Percentiles rank a stretch among this genome's conserved stretches.
phyloP scores from a whole-genome alignment of 164 flowering plant genomes.

The Kingdonia uniflora region DNA sequence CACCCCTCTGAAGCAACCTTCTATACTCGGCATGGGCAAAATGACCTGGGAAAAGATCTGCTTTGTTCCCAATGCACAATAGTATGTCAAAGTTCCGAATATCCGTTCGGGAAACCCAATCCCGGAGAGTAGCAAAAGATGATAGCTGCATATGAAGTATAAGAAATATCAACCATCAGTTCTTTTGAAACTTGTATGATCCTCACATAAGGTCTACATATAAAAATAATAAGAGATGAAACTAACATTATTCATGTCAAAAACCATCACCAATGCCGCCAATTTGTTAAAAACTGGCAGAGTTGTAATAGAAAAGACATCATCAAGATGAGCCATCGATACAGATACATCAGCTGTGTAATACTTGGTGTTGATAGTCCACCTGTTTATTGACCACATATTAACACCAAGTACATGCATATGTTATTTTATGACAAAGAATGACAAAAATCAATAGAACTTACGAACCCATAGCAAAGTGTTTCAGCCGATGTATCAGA shows the following conservation, averaged over 20 bases:
- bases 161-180: not conserved
- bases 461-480: slow-evolving; percentile 37
- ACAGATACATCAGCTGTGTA: slow-evolving; percentile 82
- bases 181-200: not conserved
- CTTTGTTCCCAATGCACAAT: slow-evolving; percentile 90
- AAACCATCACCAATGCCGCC: slow-evolving; percentile 87
- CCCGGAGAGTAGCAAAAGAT: slow-evolving; percentile 49
- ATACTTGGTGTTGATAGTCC: slow-evolving; percentile 87
- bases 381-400: slow-evolving; percentile 26
- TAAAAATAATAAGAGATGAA: slow-evolving; percentile 2
- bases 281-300: slow-evolving; percentile 32
- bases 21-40: slow-evolving; percentile 76
- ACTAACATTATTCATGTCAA: slow-evolving; percentile 66
- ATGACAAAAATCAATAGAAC: not conserved
- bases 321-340: slow-evolving; percentile 67
- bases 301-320: slow-evolving; percentile 33
- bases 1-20: slow-evolving; percentile 37
- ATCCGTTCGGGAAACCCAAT: slow-evolving; percentile 62
- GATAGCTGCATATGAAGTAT: slow-evolving; percentile 41
- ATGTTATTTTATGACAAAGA: too few species aligned
- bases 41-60: slow-evolving; percentile 81
- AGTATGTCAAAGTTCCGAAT: slow-evolving; percentile 59
- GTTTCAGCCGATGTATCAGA: slow-evolving; percentile 40
- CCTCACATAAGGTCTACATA: not conserved
- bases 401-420: too few species aligned